Base-by-base conservation (phyloP, 2,329 filamentous ascomycete species). In the Diaporthe ampelina region DNA sequence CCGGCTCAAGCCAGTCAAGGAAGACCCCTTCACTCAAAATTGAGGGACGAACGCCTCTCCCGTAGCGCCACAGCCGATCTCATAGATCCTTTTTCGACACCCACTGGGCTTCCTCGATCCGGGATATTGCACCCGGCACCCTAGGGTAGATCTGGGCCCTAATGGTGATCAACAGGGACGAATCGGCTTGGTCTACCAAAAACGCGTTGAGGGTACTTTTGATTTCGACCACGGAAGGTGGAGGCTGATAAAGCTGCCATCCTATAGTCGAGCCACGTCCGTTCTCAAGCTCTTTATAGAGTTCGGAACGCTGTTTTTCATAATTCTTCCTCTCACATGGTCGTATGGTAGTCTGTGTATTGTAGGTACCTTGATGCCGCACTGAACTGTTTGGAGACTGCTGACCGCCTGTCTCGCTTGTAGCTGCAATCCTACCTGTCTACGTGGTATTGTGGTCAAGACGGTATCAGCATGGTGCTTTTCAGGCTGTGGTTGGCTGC, bases 1-100 rank as follows among this genome's bases (percentile, higher is more conserved):
- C 26, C 26, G 29, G 43, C 43, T 35, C 13, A 13, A n/a, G 21
- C 45, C 13, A 21, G 61, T 10, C 61, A 67, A 67, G 61, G 61
- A 67, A 67, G 61, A 52, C 43, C 61, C 61, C 61, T 52, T 67
- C 45, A 52, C 1, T 6, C 29, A 52, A 67, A 26, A 67, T 67
- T 67, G 43, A 67, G 61, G 45, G 61, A 67, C 19, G 61, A 52
- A 67, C 61, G 45, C 61, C 61, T 67, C 61, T 67, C 45, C 61
- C 61, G 45, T 50, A 50, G 26, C 61, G 61, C 43, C 21, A 5
- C 26, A 50, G 59, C 40, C 59, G 59, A 63, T 63, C 59, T 63
- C 37, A 45, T 32, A 32, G 61, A 67, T 50, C 61, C 45, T 67
- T 37, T n/a, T 43, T 50, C 29, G 2, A 35, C 45, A 37, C 26